Conservation (phyloP, 148 eudicot genomes). For the Diospyros kaki region DNA sequence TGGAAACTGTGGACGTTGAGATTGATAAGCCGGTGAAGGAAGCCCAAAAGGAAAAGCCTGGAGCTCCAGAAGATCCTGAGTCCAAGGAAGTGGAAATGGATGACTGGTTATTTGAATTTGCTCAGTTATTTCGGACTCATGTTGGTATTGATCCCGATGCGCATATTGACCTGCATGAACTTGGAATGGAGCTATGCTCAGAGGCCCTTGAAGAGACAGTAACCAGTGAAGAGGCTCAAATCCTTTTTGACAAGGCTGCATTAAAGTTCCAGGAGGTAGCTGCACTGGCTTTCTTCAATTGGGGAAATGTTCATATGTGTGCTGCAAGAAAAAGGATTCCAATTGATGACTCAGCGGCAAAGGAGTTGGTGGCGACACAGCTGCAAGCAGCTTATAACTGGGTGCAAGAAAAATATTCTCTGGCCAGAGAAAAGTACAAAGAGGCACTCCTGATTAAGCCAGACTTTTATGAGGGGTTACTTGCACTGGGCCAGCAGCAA, state of each 20-base stretch:
- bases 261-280: slow-evolving; percentile 91
- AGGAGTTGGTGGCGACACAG: slow-evolving; percentile 53
- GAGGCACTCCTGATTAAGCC: slow-evolving; percentile 80
- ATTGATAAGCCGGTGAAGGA: slow-evolving; percentile 50
- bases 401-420: slow-evolving; percentile 76
- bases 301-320: slow-evolving; percentile 99
- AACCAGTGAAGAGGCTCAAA: slow-evolving; percentile 86
- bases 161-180: slow-evolving; percentile 83
- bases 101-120: slow-evolving; percentile 94
- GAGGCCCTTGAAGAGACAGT: slow-evolving; percentile 94
- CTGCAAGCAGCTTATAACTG: slow-evolving; percentile 81
- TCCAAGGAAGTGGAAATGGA: slow-evolving; percentile 86
- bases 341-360: slow-evolving; percentile 59
- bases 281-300: slow-evolving; percentile 87
- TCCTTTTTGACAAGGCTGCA: slow-evolving; percentile 83
- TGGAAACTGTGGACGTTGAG: slow-evolving; percentile 51
- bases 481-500: slow-evolving; percentile 93
- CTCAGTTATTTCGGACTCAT: slow-evolving; percentile 77
- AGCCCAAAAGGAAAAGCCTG: slow-evolving; percentile 41
- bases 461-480: slow-evolving; percentile 83
- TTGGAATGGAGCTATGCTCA: slow-evolving; percentile 93
- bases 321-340: slow-evolving; percentile 86
- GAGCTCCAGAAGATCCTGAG: slow-evolving; percentile 50
- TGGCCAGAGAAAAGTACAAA: slow-evolving; percentile 79
- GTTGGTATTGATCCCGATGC: slow-evolving; percentile 98